Base-by-base conservation (phyloP, 2,329 filamentous ascomycete species). In the Neocatenulostroma microsporum region DNA sequence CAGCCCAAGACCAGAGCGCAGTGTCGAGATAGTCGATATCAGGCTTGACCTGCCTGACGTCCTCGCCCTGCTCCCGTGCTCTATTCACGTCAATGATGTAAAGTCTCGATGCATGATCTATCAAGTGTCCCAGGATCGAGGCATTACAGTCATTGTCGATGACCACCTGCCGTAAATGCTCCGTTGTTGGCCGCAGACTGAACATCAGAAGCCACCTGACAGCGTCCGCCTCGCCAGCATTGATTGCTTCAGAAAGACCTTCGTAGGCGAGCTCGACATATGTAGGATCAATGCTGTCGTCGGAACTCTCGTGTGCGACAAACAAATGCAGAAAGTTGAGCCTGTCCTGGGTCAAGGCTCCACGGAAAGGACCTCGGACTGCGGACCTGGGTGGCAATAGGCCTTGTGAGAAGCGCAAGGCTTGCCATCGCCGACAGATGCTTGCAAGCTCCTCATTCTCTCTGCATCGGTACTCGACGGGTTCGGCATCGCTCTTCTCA, bases 1-100 rank as follows among this genome's bases (percentile, higher is more conserved):
- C 55, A 3, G 55, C 53, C 58, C 57, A 60, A 12, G 46, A 33
- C 58, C 57, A 61, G n/a, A 61, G 26, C 14, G 42, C 35, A 18
- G 54, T 47, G 40, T 60, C 56, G 11, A 59, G 49, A 20, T 53
- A 42, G 28, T 59, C 55, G n/a, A 60, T 26, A 9, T 33, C 33
- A 19, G n/a, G n/a, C n/a, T n/a, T n/a, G n/a, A n/a, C n/a, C n/a
- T n/a, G n/a, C n/a, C n/a, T n/a, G n/a, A n/a, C n/a, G n/a, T n/a
- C n/a, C n/a, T n/a, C n/a, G n/a, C n/a, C n/a, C n/a, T n/a, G n/a
- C n/a, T n/a, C n/a, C n/a, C n/a, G n/a, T n/a, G n/a, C n/a, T n/a
- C n/a, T n/a, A n/a, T n/a, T n/a, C n/a, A n/a, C n/a, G n/a, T n/a
- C 26, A 18, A 21, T 21, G 15, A 21, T 9, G 24, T 13, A 15